Evolutionary conservation across 2,329 filamentous ascomycete species (phyloP), one percentile per base, ranked within the genome.

Genomic region (Parastagonospora avenae): DNA sequence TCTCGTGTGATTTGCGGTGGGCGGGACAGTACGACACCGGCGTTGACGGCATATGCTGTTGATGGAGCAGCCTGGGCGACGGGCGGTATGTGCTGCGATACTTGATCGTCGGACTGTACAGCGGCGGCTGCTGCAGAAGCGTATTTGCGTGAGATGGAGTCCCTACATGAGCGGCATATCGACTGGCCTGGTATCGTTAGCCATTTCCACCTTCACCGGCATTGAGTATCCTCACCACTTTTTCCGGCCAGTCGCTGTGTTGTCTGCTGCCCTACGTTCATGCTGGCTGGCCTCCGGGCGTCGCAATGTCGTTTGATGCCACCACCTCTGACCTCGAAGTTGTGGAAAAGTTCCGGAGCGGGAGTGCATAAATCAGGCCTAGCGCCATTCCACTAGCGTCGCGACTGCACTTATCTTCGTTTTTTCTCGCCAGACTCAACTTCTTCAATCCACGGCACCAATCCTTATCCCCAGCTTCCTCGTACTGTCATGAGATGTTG

Each of bases 381-480:
- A 71, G 67, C 46, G 54, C 14, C 47, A 50, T 60, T 55, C 53
- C 48, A 36, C 60, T 55, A 60, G 46, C 57, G 38, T 19, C 36
- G 24, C 32, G 30, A 44, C 47, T 48, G 37, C 16, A 50, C 42
- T 58, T 66, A 60, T 62, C 59, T 63, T 60, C 52, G 51, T 10
- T 46, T 45, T 46, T 41, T 54, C 45, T 57, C 53, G 42, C 50
- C 62, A 24, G 19, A 40, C 38, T 19, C 2, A 31, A 5, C 42
- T 64, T 64, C 72, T 73, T 75, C 54, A 57, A 66, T 63, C 54
- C 53, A 72, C 60, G 88, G 88, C 90, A 89, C 85, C 62, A 79
- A 76, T 83, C 91, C 92, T 96, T 97, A 97, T 96, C 92, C 85
- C 92, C 91, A 92, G 86, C 84, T 87, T 83, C 81, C 69, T 81